Percentiles rank a stretch among this genome's conserved stretches.
Evolutionary conservation across 2,329 filamentous ascomycete genomes (phyloP).

Genomic region (Paracamarosporium sp.): DNA sequence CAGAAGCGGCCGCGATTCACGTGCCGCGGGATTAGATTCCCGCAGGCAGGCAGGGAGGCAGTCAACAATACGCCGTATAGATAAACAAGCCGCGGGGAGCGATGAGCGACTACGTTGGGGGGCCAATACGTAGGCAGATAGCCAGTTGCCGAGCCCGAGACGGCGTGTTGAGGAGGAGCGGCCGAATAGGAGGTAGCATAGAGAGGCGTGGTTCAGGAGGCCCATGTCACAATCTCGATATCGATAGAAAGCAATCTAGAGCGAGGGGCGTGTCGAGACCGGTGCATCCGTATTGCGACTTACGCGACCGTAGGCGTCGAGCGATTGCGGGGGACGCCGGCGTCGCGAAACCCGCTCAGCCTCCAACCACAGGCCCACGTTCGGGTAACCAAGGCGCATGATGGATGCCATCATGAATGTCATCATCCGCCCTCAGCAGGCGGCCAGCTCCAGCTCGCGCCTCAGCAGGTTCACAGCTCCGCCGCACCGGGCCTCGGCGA

Average conservation of each 20-base stretch:
- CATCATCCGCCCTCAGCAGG: conserved; percentile 14
- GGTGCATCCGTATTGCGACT: conserved; percentile 10
- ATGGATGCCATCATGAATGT: conserved; percentile 35
- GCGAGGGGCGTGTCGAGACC: conserved; percentile 25
- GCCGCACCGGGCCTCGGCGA: conserved; percentile 34
- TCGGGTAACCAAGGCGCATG: conserved; percentile 37
- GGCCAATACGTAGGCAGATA: conserved; percentile 4
- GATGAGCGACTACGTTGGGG: conserved; percentile 6
- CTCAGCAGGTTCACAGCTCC: conserved; percentile 8
- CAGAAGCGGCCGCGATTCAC: not conserved
- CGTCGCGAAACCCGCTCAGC: conserved; percentile 29
- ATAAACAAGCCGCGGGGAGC: conserved; percentile 1
- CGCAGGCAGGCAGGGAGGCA: no score
- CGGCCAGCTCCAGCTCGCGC: conserved; percentile 1
- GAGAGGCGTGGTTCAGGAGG: conserved; percentile 26
- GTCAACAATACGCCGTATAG: not conserved
- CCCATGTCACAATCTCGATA: conserved; percentile 24
- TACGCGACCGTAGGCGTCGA: conserved; percentile 34
- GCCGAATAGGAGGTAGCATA: conserved; percentile 36
- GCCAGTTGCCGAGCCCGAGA: conserved; percentile 10
- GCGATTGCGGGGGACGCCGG: conserved; percentile 24
- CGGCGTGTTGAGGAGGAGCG: conserved; percentile 13
- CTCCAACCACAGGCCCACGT: conserved; percentile 42
- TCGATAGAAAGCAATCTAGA: conserved; percentile 16
- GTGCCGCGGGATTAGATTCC: not conserved